Evolutionary conservation across 805 yeast species (phyloP), one percentile per base, ranked within the genome.

Genomic region (Komagataella populi): DNA sequence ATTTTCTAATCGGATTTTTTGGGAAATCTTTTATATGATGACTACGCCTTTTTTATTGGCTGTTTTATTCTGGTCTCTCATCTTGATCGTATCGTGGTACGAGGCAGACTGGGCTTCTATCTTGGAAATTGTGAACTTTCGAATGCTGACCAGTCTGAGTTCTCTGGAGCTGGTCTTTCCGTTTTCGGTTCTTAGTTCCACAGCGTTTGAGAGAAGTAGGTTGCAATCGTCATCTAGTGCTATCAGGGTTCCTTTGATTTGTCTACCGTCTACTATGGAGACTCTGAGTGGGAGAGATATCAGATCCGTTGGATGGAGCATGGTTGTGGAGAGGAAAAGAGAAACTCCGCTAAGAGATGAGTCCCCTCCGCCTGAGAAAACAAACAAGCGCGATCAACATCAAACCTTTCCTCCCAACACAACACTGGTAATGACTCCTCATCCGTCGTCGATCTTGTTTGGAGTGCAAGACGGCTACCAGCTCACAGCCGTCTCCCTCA

Each of bases 81-180:
- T 53, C 17, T 47, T 45, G 45, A 46, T 16, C 18, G 53, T 53
- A 45, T 52, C 54, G 5, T 52, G 44, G 52, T 56, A 61, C 36
- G 63, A 66, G 7, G 45, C 48, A 54, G 54, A 49, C 6, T 60
- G 55, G 10, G 70, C 55, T 23, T 56, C 60, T 1, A 68, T 59
- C 18, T 61, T 59, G 2, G 52, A 49, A 2, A 77, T 70, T 3
- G 77, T 64, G 1, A 56, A 55, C 50, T 67, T 63, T 0, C 80
- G 81, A 2, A 78, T 70, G 55, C 82, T 76, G n/a, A 78, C 80
- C 7, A 78, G 59, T 0, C 83, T 83, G 45, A 77, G 57, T 47
- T 69, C 69, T 55, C 83, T 50, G 14, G 55, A 55, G 7, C 48
- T 46, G 23, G 23, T 7, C 7, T 48, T 22, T 12, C 55, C 58